phyloP scores from a whole-genome alignment of 495 filamentous ascomycete species.

The Penicillium antarcticum region DNA sequence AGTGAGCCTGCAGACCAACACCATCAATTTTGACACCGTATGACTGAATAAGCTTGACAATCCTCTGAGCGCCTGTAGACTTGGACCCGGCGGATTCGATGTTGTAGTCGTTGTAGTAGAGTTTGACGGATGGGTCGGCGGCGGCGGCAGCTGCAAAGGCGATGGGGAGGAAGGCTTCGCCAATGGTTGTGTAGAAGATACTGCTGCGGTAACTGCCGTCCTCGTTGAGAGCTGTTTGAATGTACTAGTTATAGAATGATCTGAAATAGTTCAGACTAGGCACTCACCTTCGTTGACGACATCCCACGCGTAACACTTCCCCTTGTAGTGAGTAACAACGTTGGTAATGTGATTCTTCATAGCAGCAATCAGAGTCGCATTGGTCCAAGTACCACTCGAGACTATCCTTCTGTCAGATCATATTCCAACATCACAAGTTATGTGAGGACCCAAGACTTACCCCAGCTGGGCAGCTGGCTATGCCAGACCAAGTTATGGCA shows the following conservation, averaged over 20 bases:
- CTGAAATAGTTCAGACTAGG: not conserved
- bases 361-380: conserved; percentile 47
- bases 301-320: conserved; percentile 49
- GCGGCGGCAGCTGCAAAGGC: conserved; percentile 45
- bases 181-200: conserved; percentile 42
- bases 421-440: not conserved
- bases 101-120: conserved; percentile 72
- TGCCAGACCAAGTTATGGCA: conserved; percentile 65
- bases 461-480: conserved; percentile 57
- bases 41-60: conserved; percentile 52
- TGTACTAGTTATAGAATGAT: not conserved
- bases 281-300: conserved; percentile 39
- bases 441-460: conserved; percentile 18
- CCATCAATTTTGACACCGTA: conserved; percentile 59
- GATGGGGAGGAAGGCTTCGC: conserved; percentile 43
- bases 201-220: conserved; percentile 43
- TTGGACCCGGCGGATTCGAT: conserved; percentile 54
- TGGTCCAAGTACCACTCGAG: conserved; percentile 51
- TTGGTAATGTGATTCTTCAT: conserved; percentile 50
- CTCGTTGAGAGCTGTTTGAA: conserved; percentile 35
- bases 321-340: conserved; percentile 53
- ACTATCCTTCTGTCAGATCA: conserved; percentile 29
- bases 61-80: conserved; percentile 38
- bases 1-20: conserved; percentile 62
- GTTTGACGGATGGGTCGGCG: conserved; percentile 46